These are phyloP conservation scores for Panicum virgatum DNA, from an alignment of 202 grass and related monocot species.

Conservation along the genomic window DNA sequence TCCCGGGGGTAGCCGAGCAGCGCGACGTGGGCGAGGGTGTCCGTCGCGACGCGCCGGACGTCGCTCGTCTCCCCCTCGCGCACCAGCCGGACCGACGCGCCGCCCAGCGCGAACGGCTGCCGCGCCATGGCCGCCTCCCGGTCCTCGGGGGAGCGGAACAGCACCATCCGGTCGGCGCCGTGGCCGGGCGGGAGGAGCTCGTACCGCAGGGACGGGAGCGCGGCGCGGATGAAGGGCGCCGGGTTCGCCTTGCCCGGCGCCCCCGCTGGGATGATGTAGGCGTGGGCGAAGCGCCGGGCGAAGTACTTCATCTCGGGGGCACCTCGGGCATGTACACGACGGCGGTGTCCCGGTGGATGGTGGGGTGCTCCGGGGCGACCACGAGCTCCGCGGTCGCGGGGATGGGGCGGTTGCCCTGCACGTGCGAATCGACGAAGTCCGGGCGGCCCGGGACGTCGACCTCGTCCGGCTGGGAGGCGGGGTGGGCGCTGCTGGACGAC, in stretches of 20 bases:
- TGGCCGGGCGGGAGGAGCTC: not conserved
- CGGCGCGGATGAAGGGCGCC: not conserved
- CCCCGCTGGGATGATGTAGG: constrained; percentile 2
- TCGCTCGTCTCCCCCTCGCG: not conserved
- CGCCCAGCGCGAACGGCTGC: constrained; percentile 21
- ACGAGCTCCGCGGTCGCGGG: not conserved
- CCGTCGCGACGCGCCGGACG: not conserved
- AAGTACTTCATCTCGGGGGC: not conserved
- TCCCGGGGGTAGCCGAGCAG: constrained; percentile 5
- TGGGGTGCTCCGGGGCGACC: not conserved
- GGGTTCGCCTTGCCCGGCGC: not conserved
- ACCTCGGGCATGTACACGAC: not conserved
- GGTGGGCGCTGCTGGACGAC: not conserved
- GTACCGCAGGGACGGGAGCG: not conserved
- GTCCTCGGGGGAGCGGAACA: not conserved
- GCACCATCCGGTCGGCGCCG: not conserved
- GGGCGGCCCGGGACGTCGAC: not conserved
- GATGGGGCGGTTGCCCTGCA: not conserved
- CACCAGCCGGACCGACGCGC: not conserved
- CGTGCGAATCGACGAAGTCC: not conserved
- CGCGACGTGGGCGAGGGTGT: constrained; percentile 15
- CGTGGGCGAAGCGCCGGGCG: constrained; percentile 11
- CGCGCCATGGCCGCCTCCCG: constrained; percentile 5
- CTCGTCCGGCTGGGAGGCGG: not conserved
- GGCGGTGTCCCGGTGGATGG: not conserved